A percentile compares a stretch with the other conserved stretches of the same genome.
phyloP scores from a whole-genome alignment of 768 basidiomycete species.

The Cantharellus anzutake region DNA sequence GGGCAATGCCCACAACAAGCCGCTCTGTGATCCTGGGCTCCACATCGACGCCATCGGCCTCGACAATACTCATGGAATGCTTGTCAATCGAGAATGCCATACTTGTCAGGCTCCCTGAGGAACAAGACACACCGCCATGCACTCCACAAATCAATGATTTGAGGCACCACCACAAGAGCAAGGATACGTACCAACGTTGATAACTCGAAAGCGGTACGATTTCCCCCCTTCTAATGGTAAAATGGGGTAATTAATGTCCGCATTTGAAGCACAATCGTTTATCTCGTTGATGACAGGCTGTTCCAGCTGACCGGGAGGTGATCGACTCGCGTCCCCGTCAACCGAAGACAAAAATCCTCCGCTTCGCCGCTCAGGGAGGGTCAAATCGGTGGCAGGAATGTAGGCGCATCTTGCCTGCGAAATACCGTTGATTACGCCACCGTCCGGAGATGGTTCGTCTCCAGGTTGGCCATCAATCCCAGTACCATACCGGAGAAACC shows the following conservation, averaged over 20 bases:
- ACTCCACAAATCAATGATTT: neutral
- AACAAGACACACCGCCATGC: neutral
- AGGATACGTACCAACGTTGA: conserved; percentile 2
- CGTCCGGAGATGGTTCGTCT: conserved; percentile 8
- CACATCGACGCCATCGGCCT: conserved; percentile 9
- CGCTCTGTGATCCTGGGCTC: conserved; percentile 5
- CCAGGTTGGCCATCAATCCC: conserved; percentile 8
- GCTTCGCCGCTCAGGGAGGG: neutral
- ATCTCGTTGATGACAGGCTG: neutral
- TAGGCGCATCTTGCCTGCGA: conserved; percentile 2
- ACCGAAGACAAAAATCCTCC: neutral
- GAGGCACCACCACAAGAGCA: neutral
- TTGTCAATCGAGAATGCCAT: conserved; percentile 8
- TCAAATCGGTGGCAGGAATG: neutral
- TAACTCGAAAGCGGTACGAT: conserved; percentile 7
- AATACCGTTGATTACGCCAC: conserved; percentile 4
- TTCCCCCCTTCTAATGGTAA: neutral
- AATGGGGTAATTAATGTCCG: neutral
- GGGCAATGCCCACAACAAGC: conserved; percentile 8
- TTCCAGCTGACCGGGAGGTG: neutral
- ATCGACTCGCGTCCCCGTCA: neutral
- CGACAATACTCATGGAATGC: conserved; percentile 9
- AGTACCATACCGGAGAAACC: conserved; percentile 4
- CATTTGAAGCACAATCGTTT: neutral
- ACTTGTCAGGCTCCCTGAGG: conserved; percentile 5